phyloP scores from a whole-genome alignment of 1,284 basidiomycete species.

The Volvariella surrecta region DNA sequence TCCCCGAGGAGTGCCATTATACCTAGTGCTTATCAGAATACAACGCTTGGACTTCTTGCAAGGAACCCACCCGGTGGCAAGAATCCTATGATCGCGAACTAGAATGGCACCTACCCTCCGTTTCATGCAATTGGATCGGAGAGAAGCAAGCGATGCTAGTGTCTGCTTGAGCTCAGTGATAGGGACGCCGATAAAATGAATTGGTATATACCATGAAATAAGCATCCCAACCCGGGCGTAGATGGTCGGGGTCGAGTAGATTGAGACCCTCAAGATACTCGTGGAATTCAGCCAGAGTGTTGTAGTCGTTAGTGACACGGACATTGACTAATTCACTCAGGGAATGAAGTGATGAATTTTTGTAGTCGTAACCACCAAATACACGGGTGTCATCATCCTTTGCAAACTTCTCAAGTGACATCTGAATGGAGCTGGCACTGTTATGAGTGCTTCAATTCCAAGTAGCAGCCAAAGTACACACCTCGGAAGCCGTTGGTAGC shows the following conservation, averaged over 20 bases:
- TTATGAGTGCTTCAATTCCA: slow-evolving; percentile 3
- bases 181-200: slow-evolving; percentile 2
- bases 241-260: slow-evolving; percentile 59
- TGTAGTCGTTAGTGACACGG: slow-evolving; percentile 67
- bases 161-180: slow-evolving; percentile 39
- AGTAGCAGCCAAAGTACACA: slow-evolving; percentile 20
- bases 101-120: slow-evolving; percentile 90
- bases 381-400: slow-evolving; percentile 51
- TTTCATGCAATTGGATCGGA: slow-evolving; percentile 96
- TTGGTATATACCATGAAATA: slow-evolving; percentile 80
- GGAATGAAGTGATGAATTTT: slow-evolving; percentile 28
- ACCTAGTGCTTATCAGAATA: slow-evolving; percentile 35
- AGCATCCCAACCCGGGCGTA: slow-evolving; percentile 87
- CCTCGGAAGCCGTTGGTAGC: slow-evolving; percentile 46
- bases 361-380: slow-evolving; percentile 29
- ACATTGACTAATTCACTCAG: slow-evolving; percentile 50
- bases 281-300: slow-evolving; percentile 46
- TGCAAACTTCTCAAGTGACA: slow-evolving; percentile 65
- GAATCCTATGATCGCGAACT: slow-evolving; percentile 80
- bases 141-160: slow-evolving; percentile 80
- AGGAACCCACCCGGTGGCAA: slow-evolving; percentile 75
- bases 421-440: slow-evolving; percentile 8
- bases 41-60: slow-evolving; percentile 1
- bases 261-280: slow-evolving; percentile 62
- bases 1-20: slow-evolving; percentile 95